Conservation (phyloP, 1,139 yeast species). For the Keqinozyma sinolaborantium region DNA sequence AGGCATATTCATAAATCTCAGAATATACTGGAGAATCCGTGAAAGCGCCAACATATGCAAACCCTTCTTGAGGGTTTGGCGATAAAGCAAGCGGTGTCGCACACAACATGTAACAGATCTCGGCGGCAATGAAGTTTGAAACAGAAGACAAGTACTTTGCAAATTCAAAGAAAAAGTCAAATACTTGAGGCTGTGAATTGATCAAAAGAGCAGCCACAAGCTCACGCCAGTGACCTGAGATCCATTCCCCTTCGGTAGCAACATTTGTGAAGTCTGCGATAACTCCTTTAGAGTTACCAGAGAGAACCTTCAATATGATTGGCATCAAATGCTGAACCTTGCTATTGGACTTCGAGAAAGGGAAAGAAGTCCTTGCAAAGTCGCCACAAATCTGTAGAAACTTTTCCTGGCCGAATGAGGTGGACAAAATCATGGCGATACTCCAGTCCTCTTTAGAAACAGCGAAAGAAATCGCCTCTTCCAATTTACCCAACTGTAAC, state of each 20-base stretch:
- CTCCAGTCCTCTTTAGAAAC: conserved; percentile 72
- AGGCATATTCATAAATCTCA: conserved; percentile 69
- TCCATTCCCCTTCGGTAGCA: conserved; percentile 45
- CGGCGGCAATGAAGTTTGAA: conserved; percentile 37
- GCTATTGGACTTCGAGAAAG: conserved; percentile 38
- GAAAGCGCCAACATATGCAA: conserved; percentile 22
- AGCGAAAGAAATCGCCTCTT: conserved; percentile 62
- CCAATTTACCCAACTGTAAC: conserved; percentile 62
- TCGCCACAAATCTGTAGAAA: conserved; percentile 57
- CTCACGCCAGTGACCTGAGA: conserved; percentile 49
- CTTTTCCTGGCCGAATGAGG: conserved; percentile 57
- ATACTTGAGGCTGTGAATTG: conserved; percentile 32
- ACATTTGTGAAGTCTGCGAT: conserved; percentile 46
- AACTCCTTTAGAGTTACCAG: conserved; percentile 58
- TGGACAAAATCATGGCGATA: conserved; percentile 68
- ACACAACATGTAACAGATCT: conserved; percentile 46
- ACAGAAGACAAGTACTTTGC: conserved; percentile 47
- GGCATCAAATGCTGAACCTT: conserved; percentile 55
- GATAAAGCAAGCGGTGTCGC: conserved; percentile 41
- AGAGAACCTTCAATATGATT: conserved; percentile 57
- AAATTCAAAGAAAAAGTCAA: conserved; percentile 49
- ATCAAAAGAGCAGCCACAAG: conserved; percentile 43
- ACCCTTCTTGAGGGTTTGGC: conserved; percentile 18
- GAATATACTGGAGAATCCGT: conserved; percentile 40
- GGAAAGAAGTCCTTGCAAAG: conserved; percentile 34